Conservation (phyloP, 2,329 filamentous ascomycete genomes). For the Fusarium sp. region DNA sequence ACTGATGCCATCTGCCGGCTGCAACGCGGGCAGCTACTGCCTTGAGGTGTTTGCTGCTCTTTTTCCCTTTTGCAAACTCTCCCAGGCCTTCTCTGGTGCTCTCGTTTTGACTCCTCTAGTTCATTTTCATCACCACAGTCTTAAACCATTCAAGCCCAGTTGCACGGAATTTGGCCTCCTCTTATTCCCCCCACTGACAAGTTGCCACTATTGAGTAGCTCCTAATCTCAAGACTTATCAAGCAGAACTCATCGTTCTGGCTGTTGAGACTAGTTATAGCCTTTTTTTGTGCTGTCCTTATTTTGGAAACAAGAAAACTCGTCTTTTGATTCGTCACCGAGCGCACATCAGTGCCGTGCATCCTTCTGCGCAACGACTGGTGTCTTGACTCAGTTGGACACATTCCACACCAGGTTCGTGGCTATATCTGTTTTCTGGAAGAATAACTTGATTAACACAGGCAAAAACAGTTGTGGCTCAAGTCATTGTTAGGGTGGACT, state of each 20-base stretch:
- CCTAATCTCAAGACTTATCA: background rate
- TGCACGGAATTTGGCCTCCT: background rate
- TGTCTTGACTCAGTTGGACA: background rate
- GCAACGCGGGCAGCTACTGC: conserved; percentile 1
- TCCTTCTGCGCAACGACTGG: background rate
- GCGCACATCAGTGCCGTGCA: background rate
- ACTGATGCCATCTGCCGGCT: conserved; percentile 10
- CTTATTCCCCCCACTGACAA: background rate
- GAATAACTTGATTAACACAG: background rate
- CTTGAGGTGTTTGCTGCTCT: conserved; percentile 6
- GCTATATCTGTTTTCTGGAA: background rate
- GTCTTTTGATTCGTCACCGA: background rate
- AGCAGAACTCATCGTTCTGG: background rate
- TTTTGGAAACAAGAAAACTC: background rate
- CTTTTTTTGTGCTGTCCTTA: background rate
- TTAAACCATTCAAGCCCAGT: background rate
- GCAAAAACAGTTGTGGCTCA: background rate
- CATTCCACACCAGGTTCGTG: background rate
- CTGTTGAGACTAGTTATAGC: background rate
- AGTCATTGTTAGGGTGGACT: background rate
- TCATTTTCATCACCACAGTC: background rate
- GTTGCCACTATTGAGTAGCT: background rate
- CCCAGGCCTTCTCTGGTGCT: background rate
- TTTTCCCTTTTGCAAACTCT: background rate
- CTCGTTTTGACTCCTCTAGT: background rate